phyloP scores from a whole-genome alignment of 805 yeast species.

The Tetrapisispora iriomotensis region DNA sequence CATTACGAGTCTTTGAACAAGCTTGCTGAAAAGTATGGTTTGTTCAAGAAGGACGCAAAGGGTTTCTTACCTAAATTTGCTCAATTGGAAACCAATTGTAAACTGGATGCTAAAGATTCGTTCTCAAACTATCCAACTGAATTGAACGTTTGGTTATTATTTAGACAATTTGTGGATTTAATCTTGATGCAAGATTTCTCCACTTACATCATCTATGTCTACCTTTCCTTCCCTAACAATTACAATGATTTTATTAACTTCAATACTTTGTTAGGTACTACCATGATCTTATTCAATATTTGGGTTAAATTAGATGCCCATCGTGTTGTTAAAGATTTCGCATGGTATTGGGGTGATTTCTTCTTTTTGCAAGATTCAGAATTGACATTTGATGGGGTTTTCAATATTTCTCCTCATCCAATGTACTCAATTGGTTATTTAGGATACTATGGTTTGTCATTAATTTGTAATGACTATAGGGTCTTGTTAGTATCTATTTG shows the following conservation, averaged over 20 bases:
- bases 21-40: slow-evolving; percentile 36
- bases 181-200: slow-evolving; percentile 79
- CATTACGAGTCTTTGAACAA: slow-evolving; percentile 43
- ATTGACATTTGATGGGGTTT: slow-evolving; percentile 78
- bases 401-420: slow-evolving; percentile 85
- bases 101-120: slow-evolving; percentile 32
- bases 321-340: slow-evolving; percentile 78
- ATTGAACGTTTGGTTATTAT: slow-evolving; percentile 74
- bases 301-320: slow-evolving; percentile 88
- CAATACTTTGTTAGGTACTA: slow-evolving; percentile 49
- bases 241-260: slow-evolving; percentile 39
- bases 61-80: slow-evolving; percentile 32
- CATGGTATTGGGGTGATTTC: slow-evolving; percentile 95
- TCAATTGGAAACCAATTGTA: slow-evolving; percentile 37
- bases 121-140: slow-evolving; percentile 50
- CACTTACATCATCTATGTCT: slow-evolving; percentile 57
- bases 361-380: slow-evolving; percentile 66
- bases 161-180: slow-evolving; percentile 70
- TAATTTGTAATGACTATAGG: slow-evolving; percentile 64
- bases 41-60: slow-evolving; percentile 34
- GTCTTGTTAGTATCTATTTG: slow-evolving; percentile 57
- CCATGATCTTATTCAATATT: slow-evolving; percentile 58
- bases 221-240: slow-evolving; percentile 32
- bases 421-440: slow-evolving; percentile 86
- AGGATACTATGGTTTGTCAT: slow-evolving; percentile 77